These are phyloP conservation scores for Turritis glabra DNA, from an alignment of 345 rosid genomes.

Conservation along the genomic window DNA sequence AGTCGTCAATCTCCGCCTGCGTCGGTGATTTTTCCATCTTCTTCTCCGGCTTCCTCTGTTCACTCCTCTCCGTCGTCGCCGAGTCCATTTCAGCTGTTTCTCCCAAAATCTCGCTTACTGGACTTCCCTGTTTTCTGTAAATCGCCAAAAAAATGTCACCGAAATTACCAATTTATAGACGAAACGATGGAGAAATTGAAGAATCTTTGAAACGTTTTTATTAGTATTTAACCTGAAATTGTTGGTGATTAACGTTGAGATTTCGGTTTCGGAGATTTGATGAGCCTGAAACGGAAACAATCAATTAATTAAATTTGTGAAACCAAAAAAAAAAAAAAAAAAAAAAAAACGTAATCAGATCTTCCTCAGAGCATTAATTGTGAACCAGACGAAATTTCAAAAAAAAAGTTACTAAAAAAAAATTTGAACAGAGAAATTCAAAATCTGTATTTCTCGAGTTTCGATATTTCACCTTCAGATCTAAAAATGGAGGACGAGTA, in stretches of 20 bases:
- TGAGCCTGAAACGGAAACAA: conserved; percentile 23
- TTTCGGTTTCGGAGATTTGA: conserved; percentile 33
- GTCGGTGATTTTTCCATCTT: conserved; percentile 24
- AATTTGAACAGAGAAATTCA: neutral
- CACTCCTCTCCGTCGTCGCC: conserved; percentile 21
- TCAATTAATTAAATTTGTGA: neutral
- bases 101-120: conserved; percentile 33
- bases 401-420: conserved; percentile 4
- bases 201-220: neutral
- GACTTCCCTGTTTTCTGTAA: conserved; percentile 10
- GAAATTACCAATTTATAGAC: neutral
- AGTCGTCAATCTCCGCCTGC: conserved; percentile 52
- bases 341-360: conserved; percentile 1
- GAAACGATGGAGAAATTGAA: neutral
- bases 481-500: conserved; percentile 37
- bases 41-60: neutral
- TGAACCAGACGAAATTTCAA: neutral
- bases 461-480: conserved; percentile 53
- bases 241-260: conserved; percentile 28
- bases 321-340: too few species aligned
- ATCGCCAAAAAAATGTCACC: too few species aligned
- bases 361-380: conserved; percentile 21
- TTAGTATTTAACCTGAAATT: conserved; percentile 22
- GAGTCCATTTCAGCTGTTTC: conserved; percentile 36
- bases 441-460: neutral